These are phyloP conservation scores for Zoysia japonica DNA, from an alignment of 176 grass and related monocot species.

Conservation along the genomic window DNA sequence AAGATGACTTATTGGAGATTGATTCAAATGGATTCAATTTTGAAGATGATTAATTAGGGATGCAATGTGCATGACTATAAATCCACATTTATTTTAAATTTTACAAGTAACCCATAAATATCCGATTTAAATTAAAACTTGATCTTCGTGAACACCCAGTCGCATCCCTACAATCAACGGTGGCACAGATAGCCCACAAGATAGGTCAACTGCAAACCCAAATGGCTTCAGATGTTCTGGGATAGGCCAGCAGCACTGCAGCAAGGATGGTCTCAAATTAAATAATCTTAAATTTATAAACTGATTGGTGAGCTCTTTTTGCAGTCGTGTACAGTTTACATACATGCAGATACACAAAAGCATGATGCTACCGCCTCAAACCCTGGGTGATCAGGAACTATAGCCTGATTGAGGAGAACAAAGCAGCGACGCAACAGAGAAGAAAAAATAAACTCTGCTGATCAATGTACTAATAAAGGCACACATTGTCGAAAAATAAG, in stretches of 20 bases:
- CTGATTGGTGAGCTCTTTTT: constrained; percentile 16
- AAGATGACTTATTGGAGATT: no score
- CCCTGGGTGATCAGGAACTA: background rate
- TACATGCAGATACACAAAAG: constrained; percentile 9
- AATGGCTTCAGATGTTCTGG: background rate
- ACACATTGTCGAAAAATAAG: background rate
- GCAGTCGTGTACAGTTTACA: constrained; percentile 18
- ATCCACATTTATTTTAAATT: no score
- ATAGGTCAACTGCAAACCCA: no score
- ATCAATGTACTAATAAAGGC: constrained; percentile 13
- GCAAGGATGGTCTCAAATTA: background rate
- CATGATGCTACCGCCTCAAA: constrained; percentile 23
- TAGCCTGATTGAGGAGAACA: background rate
- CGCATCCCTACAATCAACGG: no score
- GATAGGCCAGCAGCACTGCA: background rate
- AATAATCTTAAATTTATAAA: background rate
- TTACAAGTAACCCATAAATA: no score
- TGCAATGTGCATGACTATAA: no score
- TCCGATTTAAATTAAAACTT: no score
- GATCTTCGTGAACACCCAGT: no score
- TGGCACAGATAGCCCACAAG: no score
- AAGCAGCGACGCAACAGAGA: constrained; percentile 17
- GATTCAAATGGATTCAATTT: no score
- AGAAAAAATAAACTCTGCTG: constrained; percentile 22
- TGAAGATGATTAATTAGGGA: no score